Percentiles rank a stretch among this genome's conserved stretches.
phyloP scores from a whole-genome alignment of 768 basidiomycete genomes.

The Boletus reticuloceps region DNA sequence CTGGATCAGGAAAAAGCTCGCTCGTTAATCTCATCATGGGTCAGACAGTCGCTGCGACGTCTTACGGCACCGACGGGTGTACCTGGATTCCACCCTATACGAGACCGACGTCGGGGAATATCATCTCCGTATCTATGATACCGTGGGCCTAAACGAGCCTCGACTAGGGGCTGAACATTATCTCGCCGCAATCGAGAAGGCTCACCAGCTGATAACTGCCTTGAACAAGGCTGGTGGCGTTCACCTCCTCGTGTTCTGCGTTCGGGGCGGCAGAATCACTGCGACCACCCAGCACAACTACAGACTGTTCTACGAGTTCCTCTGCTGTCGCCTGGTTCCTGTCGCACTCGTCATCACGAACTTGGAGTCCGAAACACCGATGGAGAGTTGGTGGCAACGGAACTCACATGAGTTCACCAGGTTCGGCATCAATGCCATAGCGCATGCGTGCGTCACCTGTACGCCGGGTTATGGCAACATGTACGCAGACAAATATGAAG shows the following conservation, averaged over 20 bases:
- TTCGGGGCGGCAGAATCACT: slow-evolving; percentile 37
- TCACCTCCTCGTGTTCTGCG: slow-evolving; percentile 38
- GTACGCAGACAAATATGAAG: slow-evolving; percentile 35
- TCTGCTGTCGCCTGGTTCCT: slow-evolving; percentile 38
- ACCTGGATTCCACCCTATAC: slow-evolving; percentile 33
- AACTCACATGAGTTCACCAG: slow-evolving; percentile 25
- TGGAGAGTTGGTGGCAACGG: slow-evolving; percentile 35
- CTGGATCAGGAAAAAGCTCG: slow-evolving; percentile 41
- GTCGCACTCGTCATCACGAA: slow-evolving; percentile 40
- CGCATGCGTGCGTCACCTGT: slow-evolving; percentile 32
- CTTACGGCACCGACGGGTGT: slow-evolving; percentile 34
- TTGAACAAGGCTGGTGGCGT: slow-evolving; percentile 32
- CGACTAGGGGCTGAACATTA: slow-evolving; percentile 20
- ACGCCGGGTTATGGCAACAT: slow-evolving; percentile 31
- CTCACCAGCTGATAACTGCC: slow-evolving; percentile 30
- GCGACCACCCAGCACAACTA: slow-evolving; percentile 37
- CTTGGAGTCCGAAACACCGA: slow-evolving; percentile 33
- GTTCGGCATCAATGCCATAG: slow-evolving; percentile 21
- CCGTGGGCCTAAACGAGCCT: slow-evolving; percentile 31
- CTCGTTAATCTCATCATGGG: slow-evolving; percentile 42
- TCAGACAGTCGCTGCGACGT: slow-evolving; percentile 28
- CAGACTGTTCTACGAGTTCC: slow-evolving; percentile 35
- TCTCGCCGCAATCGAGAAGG: slow-evolving; percentile 28
- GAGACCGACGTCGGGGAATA: slow-evolving; percentile 12
- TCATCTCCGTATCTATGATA: slow-evolving; percentile 29